Percentiles rank a stretch among this genome's conserved stretches.
Conservation (phyloP, 164 flowering plant genomes). For the Cinnamomum chago region DNA sequence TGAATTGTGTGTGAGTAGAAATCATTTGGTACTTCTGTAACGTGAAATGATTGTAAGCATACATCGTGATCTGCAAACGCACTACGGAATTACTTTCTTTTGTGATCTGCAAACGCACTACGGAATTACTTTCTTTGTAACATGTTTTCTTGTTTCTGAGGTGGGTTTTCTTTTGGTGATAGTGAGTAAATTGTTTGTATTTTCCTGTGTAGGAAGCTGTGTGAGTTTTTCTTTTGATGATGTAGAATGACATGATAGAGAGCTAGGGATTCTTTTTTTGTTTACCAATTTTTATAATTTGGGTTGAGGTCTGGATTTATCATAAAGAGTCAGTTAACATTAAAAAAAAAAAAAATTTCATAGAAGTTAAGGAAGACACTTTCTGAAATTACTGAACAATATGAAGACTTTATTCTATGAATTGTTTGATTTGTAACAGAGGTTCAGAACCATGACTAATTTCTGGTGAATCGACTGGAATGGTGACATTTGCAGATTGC, state of each 20-base stretch:
- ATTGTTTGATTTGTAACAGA: not conserved
- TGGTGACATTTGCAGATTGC: not conserved
- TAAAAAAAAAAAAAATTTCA: too few relatives aligned
- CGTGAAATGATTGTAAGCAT: not conserved
- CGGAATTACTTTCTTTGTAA: not conserved
- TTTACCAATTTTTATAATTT: not conserved
- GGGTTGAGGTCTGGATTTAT: not conserved
- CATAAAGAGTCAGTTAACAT: not conserved
- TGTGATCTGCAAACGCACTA: not conserved
- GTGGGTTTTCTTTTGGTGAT: not conserved
- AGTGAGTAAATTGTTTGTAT: not conserved
- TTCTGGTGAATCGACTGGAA: not conserved
- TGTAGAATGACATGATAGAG: not conserved
- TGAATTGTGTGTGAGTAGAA: not conserved
- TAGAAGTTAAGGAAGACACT: not conserved
- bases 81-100: not conserved
- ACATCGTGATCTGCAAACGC: not conserved
- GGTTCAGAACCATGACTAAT: not conserved
- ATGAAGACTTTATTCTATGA: not conserved
- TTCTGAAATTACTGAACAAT: not conserved
- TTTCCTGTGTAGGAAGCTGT: not conserved
- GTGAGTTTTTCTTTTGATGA: not conserved
- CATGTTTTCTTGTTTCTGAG: not conserved
- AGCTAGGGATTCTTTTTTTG: not conserved
- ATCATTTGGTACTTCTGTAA: not conserved